Evolutionary conservation across 106 monocot genomes (phyloP).

Genomic region (Platanthera zijinensis): DNA sequence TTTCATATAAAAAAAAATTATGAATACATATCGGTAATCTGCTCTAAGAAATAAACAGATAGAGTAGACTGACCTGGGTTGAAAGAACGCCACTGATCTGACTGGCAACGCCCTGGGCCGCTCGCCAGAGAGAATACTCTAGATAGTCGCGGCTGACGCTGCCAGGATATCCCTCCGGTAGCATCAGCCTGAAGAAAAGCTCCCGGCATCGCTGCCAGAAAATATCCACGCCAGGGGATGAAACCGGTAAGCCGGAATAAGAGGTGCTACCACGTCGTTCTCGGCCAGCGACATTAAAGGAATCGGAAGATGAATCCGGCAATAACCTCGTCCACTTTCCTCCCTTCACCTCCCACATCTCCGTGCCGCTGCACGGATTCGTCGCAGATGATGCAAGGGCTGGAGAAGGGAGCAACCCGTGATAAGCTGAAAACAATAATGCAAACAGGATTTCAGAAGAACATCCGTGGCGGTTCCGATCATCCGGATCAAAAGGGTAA

Average conservation of each 20-base stretch:
- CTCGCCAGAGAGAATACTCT: constrained; percentile 91
- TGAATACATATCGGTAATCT: not conserved
- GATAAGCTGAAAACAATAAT: constrained; percentile 1
- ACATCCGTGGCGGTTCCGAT: not conserved
- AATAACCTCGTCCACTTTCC: constrained; percentile 49
- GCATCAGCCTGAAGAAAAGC: constrained; percentile 38
- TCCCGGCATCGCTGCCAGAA: constrained; percentile 30
- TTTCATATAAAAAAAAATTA: no score
- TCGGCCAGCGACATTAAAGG: constrained; percentile 15
- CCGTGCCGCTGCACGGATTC: not conserved
- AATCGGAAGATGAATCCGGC: constrained; percentile 20
- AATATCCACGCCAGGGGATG: constrained; percentile 3
- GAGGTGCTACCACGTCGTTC: not conserved
- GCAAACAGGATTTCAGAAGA: not conserved
- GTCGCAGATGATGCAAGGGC: constrained; percentile 20
- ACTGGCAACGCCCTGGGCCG: constrained; percentile 81
- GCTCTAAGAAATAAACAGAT: not conserved
- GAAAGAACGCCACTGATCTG: constrained; percentile 89
- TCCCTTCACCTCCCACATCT: constrained; percentile 69
- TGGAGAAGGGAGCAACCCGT: not conserved
- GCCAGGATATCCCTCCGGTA: constrained; percentile 75
- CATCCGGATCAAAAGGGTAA: not conserved
- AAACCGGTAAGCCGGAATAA: not conserved
- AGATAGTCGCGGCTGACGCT: constrained; percentile 85
- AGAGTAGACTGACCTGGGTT: constrained; percentile 54